Evolutionary conservation across 495 filamentous ascomycete species (phyloP).

Genomic region (Bryoglossum gracile): DNA sequence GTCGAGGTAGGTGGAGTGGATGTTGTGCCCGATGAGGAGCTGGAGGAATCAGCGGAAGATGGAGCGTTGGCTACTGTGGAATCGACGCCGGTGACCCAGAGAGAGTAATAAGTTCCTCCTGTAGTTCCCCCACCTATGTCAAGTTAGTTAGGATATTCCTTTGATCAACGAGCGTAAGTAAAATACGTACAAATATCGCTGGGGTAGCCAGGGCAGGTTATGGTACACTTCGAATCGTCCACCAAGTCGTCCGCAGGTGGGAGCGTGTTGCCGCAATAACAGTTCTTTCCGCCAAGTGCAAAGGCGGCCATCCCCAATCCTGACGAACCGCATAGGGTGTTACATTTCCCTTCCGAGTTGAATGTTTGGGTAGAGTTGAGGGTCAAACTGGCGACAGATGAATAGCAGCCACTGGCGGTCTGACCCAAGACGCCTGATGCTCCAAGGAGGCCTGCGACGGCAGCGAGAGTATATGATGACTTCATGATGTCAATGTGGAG

Average conservation of each 20-base stretch:
- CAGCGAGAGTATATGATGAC: constrained; percentile 14
- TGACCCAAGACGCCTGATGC: constrained; percentile 1
- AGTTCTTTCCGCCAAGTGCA: constrained; percentile 39
- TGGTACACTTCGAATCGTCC: constrained; percentile 45
- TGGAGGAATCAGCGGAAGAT: background rate
- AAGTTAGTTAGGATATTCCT: constrained; percentile 28
- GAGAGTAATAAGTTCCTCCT: constrained; percentile 25
- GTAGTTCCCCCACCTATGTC: constrained; percentile 42
- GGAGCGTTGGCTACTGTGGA: constrained; percentile 26
- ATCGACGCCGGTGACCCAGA: constrained; percentile 45
- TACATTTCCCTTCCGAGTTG: constrained; percentile 36
- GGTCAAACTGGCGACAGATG: constrained; percentile 25
- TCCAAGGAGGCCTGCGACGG: constrained; percentile 5
- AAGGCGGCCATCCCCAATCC: constrained; percentile 26
- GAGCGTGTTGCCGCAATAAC: constrained; percentile 55
- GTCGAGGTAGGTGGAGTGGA: constrained; percentile 9
- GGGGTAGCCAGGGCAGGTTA: constrained; percentile 48
- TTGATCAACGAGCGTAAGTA: background rate
- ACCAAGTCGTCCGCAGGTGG: constrained; percentile 42
- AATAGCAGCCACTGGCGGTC: constrained; percentile 34
- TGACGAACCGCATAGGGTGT: constrained; percentile 28
- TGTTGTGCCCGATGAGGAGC: constrained; percentile 14
- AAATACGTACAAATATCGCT: constrained; percentile 49
- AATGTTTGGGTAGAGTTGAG: constrained; percentile 29
- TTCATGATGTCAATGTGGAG: constrained; percentile 17